phyloP scores from a whole-genome alignment of 352 stramenopile species.

The Pythium aristosporum region DNA sequence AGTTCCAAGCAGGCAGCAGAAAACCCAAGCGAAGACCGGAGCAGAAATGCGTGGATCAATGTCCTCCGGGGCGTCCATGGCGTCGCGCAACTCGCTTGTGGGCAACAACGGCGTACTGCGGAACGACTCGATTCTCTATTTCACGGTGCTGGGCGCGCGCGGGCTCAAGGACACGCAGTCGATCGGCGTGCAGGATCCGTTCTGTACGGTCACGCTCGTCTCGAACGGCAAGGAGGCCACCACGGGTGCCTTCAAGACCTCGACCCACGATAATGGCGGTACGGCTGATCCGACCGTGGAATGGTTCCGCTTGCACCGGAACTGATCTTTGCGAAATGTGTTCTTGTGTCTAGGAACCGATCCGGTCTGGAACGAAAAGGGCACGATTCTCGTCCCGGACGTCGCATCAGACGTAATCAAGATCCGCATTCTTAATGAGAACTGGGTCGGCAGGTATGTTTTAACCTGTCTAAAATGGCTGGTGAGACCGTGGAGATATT shows the following conservation, averaged over 20 bases:
- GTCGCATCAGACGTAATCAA: conserved; percentile 66
- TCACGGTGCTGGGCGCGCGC: conserved; percentile 61
- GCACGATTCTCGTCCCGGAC: conserved; percentile 65
- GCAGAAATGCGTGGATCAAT: conserved; percentile 10
- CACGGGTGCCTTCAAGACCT: conserved; percentile 65
- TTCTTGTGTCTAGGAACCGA: conserved; percentile 36
- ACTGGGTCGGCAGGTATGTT: conserved; percentile 63
- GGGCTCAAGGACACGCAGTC: conserved; percentile 71
- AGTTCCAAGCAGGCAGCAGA: not conserved
- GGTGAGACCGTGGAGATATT: not conserved
- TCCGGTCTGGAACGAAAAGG: conserved; percentile 77
- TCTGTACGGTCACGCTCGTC: conserved; percentile 59
- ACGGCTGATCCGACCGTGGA: not conserved
- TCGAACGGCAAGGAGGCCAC: conserved; percentile 49
- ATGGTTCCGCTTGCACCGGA: not conserved
- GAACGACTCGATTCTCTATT: conserved; percentile 71
- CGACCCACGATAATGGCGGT: conserved; percentile 75
- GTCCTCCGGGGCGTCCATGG: conserved; percentile 12
- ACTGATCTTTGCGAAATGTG: conserved; percentile 4
- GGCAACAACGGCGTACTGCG: conserved; percentile 35
- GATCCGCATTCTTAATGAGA: conserved; percentile 75
- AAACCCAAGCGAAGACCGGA: not conserved
- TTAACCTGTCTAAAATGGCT: not conserved
- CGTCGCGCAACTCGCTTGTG: conserved; percentile 20
- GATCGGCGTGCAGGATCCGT: conserved; percentile 74